Base-by-base conservation (phyloP, 129 eudicot genomes). In the Tanacetum coccineum region DNA sequence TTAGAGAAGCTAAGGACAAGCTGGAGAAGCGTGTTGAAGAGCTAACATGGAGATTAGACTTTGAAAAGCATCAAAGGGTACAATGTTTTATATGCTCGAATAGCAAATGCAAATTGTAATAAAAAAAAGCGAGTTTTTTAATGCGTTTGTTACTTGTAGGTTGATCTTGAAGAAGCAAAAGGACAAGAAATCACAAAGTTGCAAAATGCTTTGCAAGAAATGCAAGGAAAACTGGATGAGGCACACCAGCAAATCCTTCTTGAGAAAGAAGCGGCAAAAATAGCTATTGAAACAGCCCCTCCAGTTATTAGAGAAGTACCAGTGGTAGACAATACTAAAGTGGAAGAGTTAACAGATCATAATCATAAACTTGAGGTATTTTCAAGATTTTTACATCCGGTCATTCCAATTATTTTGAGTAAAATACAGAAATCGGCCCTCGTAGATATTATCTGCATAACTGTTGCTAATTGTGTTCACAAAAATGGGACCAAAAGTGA, bases 11-110 rank as follows among this genome's bases (percentile, higher is more conserved):
- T 48, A 93, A 93, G 83, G 96, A 93, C 85, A 93, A 93, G 83
- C 89, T 93, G 71, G 99, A 93, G 78, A 93, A 93, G 81, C 96
- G 99, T 50, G 99, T 93, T 18, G 99, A 93, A 75, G 99, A 93
- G 77, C 75, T 93, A 28, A 86, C 96, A 72, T 93, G 96, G 99
- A 79, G 99, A 80, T 48, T 88, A 79, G 96, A 93, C 72, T 76
- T 93, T 36, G 99, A 93, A 78, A 93, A 93, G 82, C 95, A 85
- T 66, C 63, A 82, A 74, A 76, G 96, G 82, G 99, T 93, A 87
- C 20, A 36, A 36, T 36, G 42, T 36, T 36, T 36, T 15, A 36
- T 17, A 61, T 1, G 17, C 2, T 4, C 6, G 3, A 45, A 45
- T 68, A 3, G 14, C 45, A 46, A 25, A 58, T 32, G 49, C 46